Percentiles rank a stretch among this genome's conserved stretches.
phyloP scores from a whole-genome alignment of 2,329 filamentous ascomycete species.

The Botrytis medusae region DNA sequence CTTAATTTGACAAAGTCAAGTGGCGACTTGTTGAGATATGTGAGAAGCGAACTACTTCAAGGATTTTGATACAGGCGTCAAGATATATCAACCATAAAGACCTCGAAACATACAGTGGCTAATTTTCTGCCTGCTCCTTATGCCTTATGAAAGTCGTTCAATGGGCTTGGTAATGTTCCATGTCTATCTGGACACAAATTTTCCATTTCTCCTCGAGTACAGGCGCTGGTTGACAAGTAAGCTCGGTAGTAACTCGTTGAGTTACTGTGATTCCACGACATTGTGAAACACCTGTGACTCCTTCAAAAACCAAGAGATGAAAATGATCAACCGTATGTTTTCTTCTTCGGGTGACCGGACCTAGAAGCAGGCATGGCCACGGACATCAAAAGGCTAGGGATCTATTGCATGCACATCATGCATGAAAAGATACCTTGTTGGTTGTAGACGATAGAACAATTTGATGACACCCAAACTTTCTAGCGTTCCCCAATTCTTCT shows the following conservation, averaged over 20 bases:
- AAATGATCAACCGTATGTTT: constrained; percentile 6
- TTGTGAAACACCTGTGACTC: constrained; percentile 18
- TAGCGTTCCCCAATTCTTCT: not conserved
- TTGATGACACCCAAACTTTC: not conserved
- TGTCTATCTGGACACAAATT: not conserved
- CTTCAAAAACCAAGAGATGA: not conserved
- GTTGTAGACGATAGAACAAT: not conserved
- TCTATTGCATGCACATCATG: not conserved
- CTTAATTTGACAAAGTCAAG: not conserved
- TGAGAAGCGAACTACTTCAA: not conserved
- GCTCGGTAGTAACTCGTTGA: constrained; percentile 11
- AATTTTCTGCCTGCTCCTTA: not conserved
- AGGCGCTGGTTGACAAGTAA: constrained; percentile 1
- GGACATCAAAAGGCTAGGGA: constrained; percentile 8
- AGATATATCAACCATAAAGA: not conserved
- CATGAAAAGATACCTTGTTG: constrained; percentile 5
- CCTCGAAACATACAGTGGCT: not conserved
- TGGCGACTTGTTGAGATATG: not conserved
- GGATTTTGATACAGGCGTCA: not conserved
- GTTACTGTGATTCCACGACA: not conserved
- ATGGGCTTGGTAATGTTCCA: not conserved
- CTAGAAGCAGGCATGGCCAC: constrained; percentile 6
- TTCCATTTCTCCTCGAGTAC: constrained; percentile 3
- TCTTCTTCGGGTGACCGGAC: constrained; percentile 19
- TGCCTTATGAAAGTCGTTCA: constrained; percentile 1